Percentiles rank a stretch among this genome's conserved stretches.
These are phyloP conservation scores for Plasmodium adleri DNA, from an alignment of 169 alveolate genomes.

Conservation along the genomic window DNA sequence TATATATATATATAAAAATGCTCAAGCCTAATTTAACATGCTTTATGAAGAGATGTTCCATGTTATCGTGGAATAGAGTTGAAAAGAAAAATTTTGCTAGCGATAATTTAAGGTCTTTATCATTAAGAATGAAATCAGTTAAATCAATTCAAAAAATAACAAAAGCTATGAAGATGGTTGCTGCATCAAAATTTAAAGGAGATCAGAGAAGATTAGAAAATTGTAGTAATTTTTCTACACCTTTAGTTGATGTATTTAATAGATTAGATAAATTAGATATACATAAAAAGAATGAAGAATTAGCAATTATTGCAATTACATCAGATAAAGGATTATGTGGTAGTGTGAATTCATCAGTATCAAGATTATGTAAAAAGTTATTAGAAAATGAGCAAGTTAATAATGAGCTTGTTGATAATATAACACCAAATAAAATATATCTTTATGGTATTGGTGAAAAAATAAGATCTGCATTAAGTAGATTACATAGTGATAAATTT, in stretches of 20 bases:
- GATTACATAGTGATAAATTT: constrained; percentile 80
- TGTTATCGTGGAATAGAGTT: constrained; percentile 1
- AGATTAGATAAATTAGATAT: constrained; percentile 43
- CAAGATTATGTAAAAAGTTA: constrained; percentile 75
- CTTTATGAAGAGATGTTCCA: constrained; percentile 6
- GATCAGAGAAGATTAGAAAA: constrained; percentile 90
- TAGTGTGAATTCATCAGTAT: constrained; percentile 88
- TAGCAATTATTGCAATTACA: constrained; percentile 19
- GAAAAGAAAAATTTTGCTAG: constrained; percentile 81
- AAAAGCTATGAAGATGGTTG: constrained; percentile 97
- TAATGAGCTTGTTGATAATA: constrained; percentile 26
- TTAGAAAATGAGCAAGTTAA: constrained; percentile 48
- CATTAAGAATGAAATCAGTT: constrained; percentile 94
- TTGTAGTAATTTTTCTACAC: constrained; percentile 78
- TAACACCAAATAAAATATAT: constrained; percentile 67
- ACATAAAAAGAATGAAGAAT: constrained; percentile 57
- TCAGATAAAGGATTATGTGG: constrained; percentile 92
- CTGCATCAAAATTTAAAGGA: constrained; percentile 95
- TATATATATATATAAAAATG: constrained; percentile 14
- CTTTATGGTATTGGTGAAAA: constrained; percentile 83
- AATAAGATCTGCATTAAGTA: constrained; percentile 80
- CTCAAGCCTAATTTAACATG: not conserved
- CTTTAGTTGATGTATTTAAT: constrained; percentile 55
- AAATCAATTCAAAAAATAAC: constrained; percentile 93
- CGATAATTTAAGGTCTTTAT: constrained; percentile 86